These are phyloP conservation scores for Emericellopsis terricola DNA, from an alignment of 495 filamentous ascomycete species.

Conservation along the genomic window DNA sequence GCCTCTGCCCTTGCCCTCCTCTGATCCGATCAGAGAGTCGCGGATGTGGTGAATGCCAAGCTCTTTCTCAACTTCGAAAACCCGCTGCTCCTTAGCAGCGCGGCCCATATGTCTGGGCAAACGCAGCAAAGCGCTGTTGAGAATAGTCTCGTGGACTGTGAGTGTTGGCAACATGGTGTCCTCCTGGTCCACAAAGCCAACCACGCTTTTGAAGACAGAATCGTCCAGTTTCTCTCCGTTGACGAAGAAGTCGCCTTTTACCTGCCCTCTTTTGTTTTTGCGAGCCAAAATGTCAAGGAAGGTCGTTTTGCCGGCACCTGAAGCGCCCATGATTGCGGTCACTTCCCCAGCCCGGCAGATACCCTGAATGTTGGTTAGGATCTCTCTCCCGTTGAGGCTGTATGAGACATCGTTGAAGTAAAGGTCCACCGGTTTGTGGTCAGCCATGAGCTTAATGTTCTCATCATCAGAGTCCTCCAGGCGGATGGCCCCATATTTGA, in stretches of 20 bases:
- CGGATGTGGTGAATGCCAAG: conserved; percentile 84
- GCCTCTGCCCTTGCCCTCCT: conserved; percentile 84
- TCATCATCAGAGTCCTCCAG: conserved; percentile 89
- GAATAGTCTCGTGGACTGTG: conserved; percentile 94
- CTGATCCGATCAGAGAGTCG: conserved; percentile 91
- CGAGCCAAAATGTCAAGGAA: conserved; percentile 93
- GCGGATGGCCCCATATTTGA: conserved; percentile 52
- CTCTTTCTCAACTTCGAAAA: conserved; percentile 85
- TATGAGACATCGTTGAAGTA: conserved; percentile 85
- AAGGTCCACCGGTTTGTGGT: conserved; percentile 78
- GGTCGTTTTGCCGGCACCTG: conserved; percentile 91
- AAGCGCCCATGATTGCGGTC: conserved; percentile 95
- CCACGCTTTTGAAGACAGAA: conserved; percentile 71
- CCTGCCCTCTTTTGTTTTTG: conserved; percentile 85
- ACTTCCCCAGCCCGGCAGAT: conserved; percentile 79
- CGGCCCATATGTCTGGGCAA: conserved; percentile 81
- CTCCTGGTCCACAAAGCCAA: conserved; percentile 96
- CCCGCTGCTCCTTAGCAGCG: conserved; percentile 69
- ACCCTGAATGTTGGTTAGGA: conserved; percentile 64
- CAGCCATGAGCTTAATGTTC: conserved; percentile 61
- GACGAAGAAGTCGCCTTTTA: conserved; percentile 72
- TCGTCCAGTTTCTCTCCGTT: conserved; percentile 85
- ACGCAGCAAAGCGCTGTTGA: conserved; percentile 80
- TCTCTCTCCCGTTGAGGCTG: conserved; percentile 67
- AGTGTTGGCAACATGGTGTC: conserved; percentile 94